A percentile compares a stretch with the other conserved stretches of the same genome.
phyloP scores from a whole-genome alignment of 2,329 filamentous ascomycete genomes.

The Aspergillus pseudotamarii region DNA sequence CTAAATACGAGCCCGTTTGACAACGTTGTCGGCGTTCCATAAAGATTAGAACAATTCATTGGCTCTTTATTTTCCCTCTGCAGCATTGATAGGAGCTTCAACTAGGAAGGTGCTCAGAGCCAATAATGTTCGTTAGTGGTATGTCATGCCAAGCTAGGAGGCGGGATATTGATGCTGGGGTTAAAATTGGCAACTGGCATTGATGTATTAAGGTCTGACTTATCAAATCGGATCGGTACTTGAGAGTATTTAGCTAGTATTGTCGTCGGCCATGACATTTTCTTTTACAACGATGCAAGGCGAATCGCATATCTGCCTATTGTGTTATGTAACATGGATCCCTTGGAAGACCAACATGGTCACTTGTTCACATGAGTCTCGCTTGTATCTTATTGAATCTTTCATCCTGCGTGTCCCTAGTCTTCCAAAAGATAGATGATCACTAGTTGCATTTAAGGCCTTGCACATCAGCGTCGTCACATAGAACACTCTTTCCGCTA shows the following conservation, averaged over 20 bases:
- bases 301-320: neutral
- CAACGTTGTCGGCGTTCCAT: neutral
- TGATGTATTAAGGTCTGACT: neutral
- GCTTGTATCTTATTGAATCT: no score
- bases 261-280: no score
- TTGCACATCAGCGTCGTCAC: slow-evolving; percentile 7
- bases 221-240: neutral
- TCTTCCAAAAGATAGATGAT: no score
- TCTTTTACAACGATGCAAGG: no score
- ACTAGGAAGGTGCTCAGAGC: neutral
- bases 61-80: neutral
- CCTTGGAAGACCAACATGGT: no score
- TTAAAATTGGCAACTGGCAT: neutral
- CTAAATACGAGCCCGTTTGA: neutral
- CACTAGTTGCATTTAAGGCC: neutral
- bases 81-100: neutral
- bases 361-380: no score
- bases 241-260: fast-evolving
- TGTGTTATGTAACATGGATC: neutral
- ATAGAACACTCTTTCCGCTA: neutral
- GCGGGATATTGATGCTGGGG: neutral
- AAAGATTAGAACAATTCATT: neutral
- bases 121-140: neutral
- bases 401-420: no score
- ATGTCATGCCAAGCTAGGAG: neutral